Base-by-base conservation (phyloP, 768 basidiomycete genomes). In the Zangia roseola region DNA sequence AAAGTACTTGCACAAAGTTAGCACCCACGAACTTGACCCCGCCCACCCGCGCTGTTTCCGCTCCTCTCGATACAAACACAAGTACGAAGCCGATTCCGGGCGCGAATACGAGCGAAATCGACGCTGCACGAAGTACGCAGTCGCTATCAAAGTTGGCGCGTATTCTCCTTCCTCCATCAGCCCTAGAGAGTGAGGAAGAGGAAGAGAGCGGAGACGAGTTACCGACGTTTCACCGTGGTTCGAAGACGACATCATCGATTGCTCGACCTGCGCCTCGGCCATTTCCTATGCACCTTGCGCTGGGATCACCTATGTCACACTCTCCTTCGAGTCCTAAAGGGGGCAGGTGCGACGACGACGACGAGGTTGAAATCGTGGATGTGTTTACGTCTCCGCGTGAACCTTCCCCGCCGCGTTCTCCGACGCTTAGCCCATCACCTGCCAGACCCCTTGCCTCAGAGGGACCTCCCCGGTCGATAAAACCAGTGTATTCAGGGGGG, bases 241-340 rank as follows among this genome's bases (percentile, higher is more conserved):
- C 55, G n/a, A n/a, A n/a, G n/a, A n/a, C n/a, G n/a, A n/a, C n/a
- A n/a, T n/a, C n/a, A n/a, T n/a, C n/a, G n/a, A n/a, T n/a, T n/a
- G n/a, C 10, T 31, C 47, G 49, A 30, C 47, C 43, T n/a, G 52
- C 33, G 4, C 55, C 51, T 38, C 58, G 43, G 7, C 62, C 64
- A 20, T 67, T 69, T 50, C 65, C 67, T 37, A 58, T 67, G 55
- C 60, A 59, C 16, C 28, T 55, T 13, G 45, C 28, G 10, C n/a
- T 23, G 25, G n/a, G 42, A 10, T 33, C 46, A 9, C 35, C 16
- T 4, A 20, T 26, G 14, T 52, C 49, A 20, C 47, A 47, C 3
- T 13, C n/a, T 4, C 3, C 36, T 35, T 45, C 45, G 9, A 40
- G 36, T 12, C 5, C 24, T 10, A n/a, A 10, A 17, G 36, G 28